These are phyloP conservation scores for Blastocystis sp. DNA, from an alignment of 352 stramenopile genomes.

Conservation along the genomic window DNA sequence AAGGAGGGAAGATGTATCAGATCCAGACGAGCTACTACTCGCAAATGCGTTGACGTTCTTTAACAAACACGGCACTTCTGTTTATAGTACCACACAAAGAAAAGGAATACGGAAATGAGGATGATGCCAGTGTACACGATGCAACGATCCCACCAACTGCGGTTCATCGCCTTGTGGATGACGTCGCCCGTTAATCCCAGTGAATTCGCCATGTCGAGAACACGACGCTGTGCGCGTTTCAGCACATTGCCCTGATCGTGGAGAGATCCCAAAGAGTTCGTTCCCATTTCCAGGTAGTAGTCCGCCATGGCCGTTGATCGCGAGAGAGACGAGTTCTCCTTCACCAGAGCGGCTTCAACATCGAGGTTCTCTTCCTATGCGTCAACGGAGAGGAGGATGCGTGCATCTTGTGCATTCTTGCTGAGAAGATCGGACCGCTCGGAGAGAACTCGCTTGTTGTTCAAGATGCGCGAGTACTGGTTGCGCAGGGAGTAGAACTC, in stretches of 20 bases:
- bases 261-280: constrained; percentile 6
- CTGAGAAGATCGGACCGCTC: constrained; percentile 18
- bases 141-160: constrained; percentile 66
- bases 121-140: constrained; percentile 63
- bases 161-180: constrained; percentile 59
- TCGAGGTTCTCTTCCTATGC: constrained; percentile 8
- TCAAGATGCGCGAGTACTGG: constrained; percentile 52
- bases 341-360: constrained; percentile 27
- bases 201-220: constrained; percentile 69
- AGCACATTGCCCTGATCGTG: constrained; percentile 59
- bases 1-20: constrained; percentile 83
- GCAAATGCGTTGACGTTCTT: constrained; percentile 39
- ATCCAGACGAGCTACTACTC: constrained; percentile 77
- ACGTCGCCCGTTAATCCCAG: constrained; percentile 53
- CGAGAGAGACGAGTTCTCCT: constrained; percentile 45
- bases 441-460: constrained; percentile 45
- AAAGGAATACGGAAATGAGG: constrained; percentile 24
- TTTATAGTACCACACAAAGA: constrained; percentile 69
- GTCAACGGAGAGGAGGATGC: too few relatives aligned
- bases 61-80: constrained; percentile 41
- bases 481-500: constrained; percentile 62
- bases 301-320: constrained; percentile 67
- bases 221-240: constrained; percentile 27
- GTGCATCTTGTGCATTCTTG: too few relatives aligned
- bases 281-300: constrained; percentile 72